These are phyloP conservation scores for Trichophyton mentagrophytes DNA, from an alignment of 2,329 filamentous ascomycete genomes.

Conservation along the genomic window DNA sequence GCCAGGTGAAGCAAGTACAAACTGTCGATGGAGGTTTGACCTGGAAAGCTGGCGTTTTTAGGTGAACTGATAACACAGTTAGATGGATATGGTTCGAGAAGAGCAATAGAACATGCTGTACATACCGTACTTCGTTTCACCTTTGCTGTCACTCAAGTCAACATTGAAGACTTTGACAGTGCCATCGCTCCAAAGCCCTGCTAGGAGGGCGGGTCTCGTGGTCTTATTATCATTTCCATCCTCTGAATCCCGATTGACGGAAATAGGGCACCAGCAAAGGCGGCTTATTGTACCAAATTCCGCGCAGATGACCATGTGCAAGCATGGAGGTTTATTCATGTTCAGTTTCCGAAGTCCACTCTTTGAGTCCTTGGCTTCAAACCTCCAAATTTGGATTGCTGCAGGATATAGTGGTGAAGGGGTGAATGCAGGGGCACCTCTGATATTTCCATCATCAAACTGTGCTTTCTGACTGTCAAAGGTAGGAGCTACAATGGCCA, in stretches of 20 bases:
- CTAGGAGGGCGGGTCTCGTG: constrained; percentile 26
- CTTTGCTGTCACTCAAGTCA: constrained; percentile 19
- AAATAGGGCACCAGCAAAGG: constrained; percentile 45
- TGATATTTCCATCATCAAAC: constrained; percentile 20
- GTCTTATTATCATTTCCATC: constrained; percentile 18
- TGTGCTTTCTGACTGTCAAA: constrained; percentile 25
- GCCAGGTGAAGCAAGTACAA: constrained; percentile 45
- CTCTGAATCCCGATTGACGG: constrained; percentile 19
- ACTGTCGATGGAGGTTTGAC: constrained; percentile 39
- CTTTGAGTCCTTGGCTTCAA: constrained; percentile 26
- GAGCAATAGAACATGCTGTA: background rate
- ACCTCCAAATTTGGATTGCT: constrained; percentile 48
- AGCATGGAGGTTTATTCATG: constrained; percentile 30
- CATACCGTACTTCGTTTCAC: constrained; percentile 21
- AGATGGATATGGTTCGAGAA: background rate
- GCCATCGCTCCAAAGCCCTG: constrained; percentile 47
- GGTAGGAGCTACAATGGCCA: constrained; percentile 38
- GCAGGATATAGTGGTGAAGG: constrained; percentile 37
- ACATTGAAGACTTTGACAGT: constrained; percentile 43
- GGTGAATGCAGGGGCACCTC: constrained; percentile 38
- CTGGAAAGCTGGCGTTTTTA: constrained; percentile 39
- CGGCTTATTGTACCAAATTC: constrained; percentile 45
- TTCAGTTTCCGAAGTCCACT: constrained; percentile 31
- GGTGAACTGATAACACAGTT: constrained; percentile 23
- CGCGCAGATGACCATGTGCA: constrained; percentile 42